A percentile compares a stretch with the other conserved stretches of the same genome.
Conservation (phyloP, 768 basidiomycete genomes). For the Rhodotorula paludigena region DNA sequence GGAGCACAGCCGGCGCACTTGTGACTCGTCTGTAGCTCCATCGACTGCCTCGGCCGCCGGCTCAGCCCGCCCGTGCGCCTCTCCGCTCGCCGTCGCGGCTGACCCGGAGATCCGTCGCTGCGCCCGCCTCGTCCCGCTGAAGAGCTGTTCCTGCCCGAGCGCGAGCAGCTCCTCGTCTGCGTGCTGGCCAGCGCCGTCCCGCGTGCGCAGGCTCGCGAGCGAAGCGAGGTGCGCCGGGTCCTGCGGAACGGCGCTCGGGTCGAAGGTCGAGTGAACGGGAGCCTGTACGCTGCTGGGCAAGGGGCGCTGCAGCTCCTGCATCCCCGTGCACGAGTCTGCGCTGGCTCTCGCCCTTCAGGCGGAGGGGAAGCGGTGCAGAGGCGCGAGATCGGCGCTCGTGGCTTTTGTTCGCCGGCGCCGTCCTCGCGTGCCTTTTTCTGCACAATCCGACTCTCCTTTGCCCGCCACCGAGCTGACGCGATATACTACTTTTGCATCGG, state of each 20-base stretch:
- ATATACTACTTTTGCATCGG: neutral
- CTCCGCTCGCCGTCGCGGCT: neutral
- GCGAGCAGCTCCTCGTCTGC: conserved; percentile 10
- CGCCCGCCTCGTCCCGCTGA: conserved; percentile 24
- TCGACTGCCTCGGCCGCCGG: neutral
- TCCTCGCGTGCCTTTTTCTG: too few species aligned
- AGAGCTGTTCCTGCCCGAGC: conserved; percentile 29
- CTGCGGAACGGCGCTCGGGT: conserved; percentile 3
- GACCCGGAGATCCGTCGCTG: too few species aligned
- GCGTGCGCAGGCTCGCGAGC: neutral
- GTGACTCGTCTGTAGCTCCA: neutral
- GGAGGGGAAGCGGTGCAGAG: too few species aligned
- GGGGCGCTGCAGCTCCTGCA: too few species aligned
- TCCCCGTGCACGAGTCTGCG: neutral
- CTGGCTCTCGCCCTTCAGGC: neutral
- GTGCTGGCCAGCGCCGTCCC: neutral
- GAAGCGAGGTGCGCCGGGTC: neutral
- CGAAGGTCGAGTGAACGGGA: too few species aligned
- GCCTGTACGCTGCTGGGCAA: too few species aligned
- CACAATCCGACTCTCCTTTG: too few species aligned
- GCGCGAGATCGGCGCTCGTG: neutral
- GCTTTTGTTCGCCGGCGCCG: too few species aligned
- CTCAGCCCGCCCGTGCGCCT: too few species aligned
- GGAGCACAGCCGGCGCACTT: neutral
- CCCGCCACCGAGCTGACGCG: too few species aligned